phyloP scores from a whole-genome alignment of 169 alveolate species.

The Plasmodium gonderi region DNA sequence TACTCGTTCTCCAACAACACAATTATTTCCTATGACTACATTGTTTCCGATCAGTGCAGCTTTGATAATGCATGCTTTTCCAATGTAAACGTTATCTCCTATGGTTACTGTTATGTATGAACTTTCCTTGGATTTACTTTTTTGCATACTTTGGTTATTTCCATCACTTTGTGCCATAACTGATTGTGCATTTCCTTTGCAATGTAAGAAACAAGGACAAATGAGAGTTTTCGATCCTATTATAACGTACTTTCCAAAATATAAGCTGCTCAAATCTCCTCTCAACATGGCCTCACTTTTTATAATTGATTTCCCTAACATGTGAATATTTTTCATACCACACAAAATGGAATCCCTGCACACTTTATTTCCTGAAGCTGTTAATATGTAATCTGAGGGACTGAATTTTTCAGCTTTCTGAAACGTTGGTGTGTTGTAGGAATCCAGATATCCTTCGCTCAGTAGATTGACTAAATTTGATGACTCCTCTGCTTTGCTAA shows the following conservation, averaged over 20 bases:
- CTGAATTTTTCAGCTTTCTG: constrained; percentile 15
- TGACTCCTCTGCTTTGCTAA: neutral
- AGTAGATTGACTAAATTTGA: constrained; percentile 20
- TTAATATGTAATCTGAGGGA: constrained; percentile 45
- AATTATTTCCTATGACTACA: constrained; percentile 89
- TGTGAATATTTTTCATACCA: constrained; percentile 85
- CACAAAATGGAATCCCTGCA: constrained; percentile 54
- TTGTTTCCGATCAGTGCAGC: constrained; percentile 86
- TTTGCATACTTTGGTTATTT: constrained; percentile 35
- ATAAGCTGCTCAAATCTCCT: constrained; percentile 86
- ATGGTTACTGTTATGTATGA: constrained; percentile 80
- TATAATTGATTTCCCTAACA: constrained; percentile 86
- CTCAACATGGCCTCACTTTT: constrained; percentile 83
- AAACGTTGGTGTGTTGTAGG: constrained; percentile 48
- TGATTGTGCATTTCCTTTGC: neutral
- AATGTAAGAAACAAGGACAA: constrained; percentile 83
- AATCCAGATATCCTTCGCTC: constrained; percentile 51
- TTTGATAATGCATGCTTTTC: constrained; percentile 84
- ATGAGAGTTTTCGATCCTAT: constrained; percentile 84
- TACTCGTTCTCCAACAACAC: constrained; percentile 87
- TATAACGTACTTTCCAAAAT: constrained; percentile 84
- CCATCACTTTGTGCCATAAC: constrained; percentile 53
- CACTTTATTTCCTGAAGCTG: constrained; percentile 74
- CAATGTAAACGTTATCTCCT: constrained; percentile 88
- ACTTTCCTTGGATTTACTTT: neutral